These are phyloP conservation scores for Pseudopithomyces chartarum DNA, from an alignment of 2,329 filamentous ascomycete genomes.

Conservation along the genomic window DNA sequence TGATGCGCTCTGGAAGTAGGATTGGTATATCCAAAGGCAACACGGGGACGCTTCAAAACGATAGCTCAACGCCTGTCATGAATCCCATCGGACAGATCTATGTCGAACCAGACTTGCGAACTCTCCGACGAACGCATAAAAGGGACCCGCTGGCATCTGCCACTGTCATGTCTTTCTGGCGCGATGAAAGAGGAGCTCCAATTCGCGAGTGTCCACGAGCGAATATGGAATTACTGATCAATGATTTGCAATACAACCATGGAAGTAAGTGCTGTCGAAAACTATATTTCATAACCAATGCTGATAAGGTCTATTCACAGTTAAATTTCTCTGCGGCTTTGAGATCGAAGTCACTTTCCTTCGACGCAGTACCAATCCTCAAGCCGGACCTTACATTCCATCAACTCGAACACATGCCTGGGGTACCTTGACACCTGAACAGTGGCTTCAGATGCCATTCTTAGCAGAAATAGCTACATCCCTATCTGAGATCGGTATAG, in stretches of 20 bases:
- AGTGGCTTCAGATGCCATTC: slow-evolving; percentile 63
- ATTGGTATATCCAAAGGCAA: slow-evolving; percentile 69
- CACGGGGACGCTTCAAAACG: slow-evolving; percentile 71
- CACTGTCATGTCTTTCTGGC: slow-evolving; percentile 71
- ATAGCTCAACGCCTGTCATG: slow-evolving; percentile 60
- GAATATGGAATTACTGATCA: slow-evolving; percentile 53
- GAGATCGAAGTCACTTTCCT: slow-evolving; percentile 82
- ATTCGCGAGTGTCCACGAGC: slow-evolving; percentile 65
- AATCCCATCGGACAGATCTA: slow-evolving; percentile 68
- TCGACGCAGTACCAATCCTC: slow-evolving; percentile 46
- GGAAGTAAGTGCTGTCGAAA: slow-evolving; percentile 31
- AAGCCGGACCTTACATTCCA: slow-evolving; percentile 49
- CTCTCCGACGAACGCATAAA: slow-evolving; percentile 60
- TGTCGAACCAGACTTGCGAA: slow-evolving; percentile 68
- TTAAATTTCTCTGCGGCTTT: slow-evolving; percentile 73
- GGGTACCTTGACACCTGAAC: slow-evolving; percentile 68
- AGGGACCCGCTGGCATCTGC: slow-evolving; percentile 57
- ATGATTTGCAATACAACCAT: slow-evolving; percentile 56
- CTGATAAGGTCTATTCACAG: neutral
- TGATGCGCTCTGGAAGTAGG: slow-evolving; percentile 40
- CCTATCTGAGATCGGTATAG: slow-evolving; percentile 66
- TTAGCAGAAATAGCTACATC: slow-evolving; percentile 68
- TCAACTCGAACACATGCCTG: slow-evolving; percentile 71
- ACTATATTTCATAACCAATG: neutral
- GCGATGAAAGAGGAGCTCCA: slow-evolving; percentile 57